A percentile compares a stretch with the other conserved stretches of the same genome.
Evolutionary conservation across 2,329 filamentous ascomycete genomes (phyloP).

Genomic region (Colletotrichum costaricense): DNA sequence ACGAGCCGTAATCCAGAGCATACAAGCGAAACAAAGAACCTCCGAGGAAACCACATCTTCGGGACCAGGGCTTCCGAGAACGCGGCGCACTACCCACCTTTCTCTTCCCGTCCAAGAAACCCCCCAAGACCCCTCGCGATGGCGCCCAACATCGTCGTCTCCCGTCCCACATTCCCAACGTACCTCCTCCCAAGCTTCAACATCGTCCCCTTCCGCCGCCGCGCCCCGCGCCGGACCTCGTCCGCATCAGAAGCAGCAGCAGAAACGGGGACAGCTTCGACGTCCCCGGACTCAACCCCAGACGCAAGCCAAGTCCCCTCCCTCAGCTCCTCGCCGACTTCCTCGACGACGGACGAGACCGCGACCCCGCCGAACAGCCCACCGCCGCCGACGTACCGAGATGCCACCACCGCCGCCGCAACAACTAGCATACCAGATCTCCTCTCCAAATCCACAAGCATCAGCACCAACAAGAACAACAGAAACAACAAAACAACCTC

Average conservation of each 20-base stretch:
- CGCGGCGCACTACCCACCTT: too few species aligned
- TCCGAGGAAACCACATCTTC: background rate
- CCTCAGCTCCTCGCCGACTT: slow-evolving; percentile 48
- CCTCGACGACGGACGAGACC: slow-evolving; percentile 45
- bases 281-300: slow-evolving; percentile 35
- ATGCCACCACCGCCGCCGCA: background rate
- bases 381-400: slow-evolving; percentile 39
- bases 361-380: slow-evolving; percentile 39
- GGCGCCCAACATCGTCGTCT: slow-evolving; percentile 49
- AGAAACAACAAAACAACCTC: background rate
- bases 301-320: slow-evolving; percentile 44
- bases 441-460: background rate
- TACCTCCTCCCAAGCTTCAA: slow-evolving; percentile 65
- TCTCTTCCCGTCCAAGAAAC: too few species aligned
- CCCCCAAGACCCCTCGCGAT: background rate
- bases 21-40: background rate
- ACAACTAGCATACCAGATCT: background rate
- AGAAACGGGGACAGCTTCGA: slow-evolving; percentile 23
- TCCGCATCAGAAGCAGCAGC: slow-evolving; percentile 26
- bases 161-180: slow-evolving; percentile 58
- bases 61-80: background rate
- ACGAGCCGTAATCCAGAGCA: background rate
- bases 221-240: slow-evolving; percentile 46
- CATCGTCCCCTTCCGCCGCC: slow-evolving; percentile 55
- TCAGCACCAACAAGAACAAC: too few species aligned